Conservation (phyloP, 345 rosid genomes). For the Pistacia integerrima region DNA sequence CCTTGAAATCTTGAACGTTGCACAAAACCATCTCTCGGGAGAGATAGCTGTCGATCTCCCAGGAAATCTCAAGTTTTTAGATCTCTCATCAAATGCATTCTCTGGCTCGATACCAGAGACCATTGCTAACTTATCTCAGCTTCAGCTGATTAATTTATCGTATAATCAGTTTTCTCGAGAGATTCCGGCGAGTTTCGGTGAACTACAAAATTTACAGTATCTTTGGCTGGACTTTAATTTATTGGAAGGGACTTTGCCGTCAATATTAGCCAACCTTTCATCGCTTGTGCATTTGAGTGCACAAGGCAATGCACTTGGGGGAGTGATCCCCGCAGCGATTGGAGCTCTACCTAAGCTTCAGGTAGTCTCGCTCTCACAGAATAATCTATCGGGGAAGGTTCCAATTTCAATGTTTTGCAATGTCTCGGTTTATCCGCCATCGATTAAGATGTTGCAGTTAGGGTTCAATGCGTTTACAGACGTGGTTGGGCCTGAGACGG, state of each 20-base stretch:
- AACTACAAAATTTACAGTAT: conserved; percentile 62
- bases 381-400: conserved; percentile 67
- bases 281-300: conserved; percentile 81
- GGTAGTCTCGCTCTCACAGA: conserved; percentile 61
- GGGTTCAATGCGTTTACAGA: conserved; percentile 60
- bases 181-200: conserved; percentile 72
- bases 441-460: conserved; percentile 62
- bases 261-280: conserved; percentile 76
- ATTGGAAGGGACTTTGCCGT: conserved; percentile 78
- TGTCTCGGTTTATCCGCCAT: conserved; percentile 44
- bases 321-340: conserved; percentile 71
- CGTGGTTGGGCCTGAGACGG: conserved; percentile 47
- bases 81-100: conserved; percentile 73
- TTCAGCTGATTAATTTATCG: conserved; percentile 78
- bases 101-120: conserved; percentile 64
- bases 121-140: conserved; percentile 54
- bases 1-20: conserved; percentile 61
- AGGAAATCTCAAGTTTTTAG: conserved; percentile 50
- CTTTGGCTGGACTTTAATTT: conserved; percentile 75
- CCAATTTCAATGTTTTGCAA: conserved; percentile 71
- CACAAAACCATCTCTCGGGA: conserved; percentile 77
- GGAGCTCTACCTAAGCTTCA: conserved; percentile 72
- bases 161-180: conserved; percentile 69
- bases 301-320: conserved; percentile 63
- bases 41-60: conserved; percentile 55